phyloP scores from a whole-genome alignment of 2,329 filamentous ascomycete species.

The Ophiostoma tasmaniense region DNA sequence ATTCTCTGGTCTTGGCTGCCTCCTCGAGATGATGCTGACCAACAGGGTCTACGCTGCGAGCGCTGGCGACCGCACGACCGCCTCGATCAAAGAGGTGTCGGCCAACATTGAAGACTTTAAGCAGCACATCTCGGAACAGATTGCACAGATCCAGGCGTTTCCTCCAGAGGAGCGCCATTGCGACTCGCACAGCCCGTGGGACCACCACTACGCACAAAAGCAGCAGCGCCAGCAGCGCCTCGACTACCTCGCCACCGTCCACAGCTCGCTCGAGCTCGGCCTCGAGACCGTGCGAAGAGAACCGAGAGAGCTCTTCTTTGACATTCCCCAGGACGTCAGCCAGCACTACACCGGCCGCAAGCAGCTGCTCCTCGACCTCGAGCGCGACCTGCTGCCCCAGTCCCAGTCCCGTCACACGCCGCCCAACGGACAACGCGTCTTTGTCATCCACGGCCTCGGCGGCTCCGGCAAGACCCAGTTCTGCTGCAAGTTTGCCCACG shows the following conservation, averaged over 20 bases:
- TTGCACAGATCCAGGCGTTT: not conserved
- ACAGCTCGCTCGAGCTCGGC: not conserved
- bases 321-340: conserved; percentile 8
- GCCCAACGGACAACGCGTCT: not conserved
- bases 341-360: conserved; percentile 1
- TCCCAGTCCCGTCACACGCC: not conserved
- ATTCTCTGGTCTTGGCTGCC: too few species aligned
- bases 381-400: not conserved
- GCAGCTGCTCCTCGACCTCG: not conserved
- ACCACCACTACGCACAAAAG: not conserved
- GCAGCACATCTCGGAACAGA: not conserved
- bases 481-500: conserved; percentile 28
- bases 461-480: conserved; percentile 9
- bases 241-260: not conserved
- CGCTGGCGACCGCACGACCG: not conserved
- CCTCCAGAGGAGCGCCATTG: not conserved
- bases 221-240: too few species aligned
- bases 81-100: not conserved
- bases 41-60: not conserved
- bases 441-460: conserved; percentile 11
- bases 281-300: not conserved
- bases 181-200: not conserved
- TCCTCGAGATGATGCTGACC: not conserved
- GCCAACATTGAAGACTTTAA: not conserved
- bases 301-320: not conserved